These are phyloP conservation scores for Neurospora hispaniola DNA, from an alignment of 495 filamentous ascomycete genomes.

Conservation along the genomic window DNA sequence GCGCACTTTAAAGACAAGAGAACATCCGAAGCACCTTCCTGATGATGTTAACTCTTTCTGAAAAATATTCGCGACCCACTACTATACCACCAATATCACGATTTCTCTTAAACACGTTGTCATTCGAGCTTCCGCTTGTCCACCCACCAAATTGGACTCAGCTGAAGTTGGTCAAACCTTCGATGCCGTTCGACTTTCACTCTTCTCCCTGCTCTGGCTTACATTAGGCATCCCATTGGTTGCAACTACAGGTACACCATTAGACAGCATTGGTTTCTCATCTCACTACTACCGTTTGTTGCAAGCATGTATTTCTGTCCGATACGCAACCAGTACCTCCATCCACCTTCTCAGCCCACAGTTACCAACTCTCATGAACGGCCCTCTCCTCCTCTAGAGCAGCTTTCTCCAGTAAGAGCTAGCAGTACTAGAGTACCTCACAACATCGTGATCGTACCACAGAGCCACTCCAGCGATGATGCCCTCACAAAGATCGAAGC, in stretches of 20 bases:
- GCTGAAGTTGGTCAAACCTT: not conserved
- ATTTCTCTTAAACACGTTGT: not conserved
- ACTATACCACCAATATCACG: not conserved
- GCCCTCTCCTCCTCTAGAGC: not conserved
- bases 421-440: not conserved
- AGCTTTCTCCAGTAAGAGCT: not conserved
- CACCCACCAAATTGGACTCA: not conserved
- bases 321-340: not conserved
- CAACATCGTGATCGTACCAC: constrained; percentile 6
- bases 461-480: constrained; percentile 7
- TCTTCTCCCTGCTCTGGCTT: not conserved
- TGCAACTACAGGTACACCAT: too few species aligned
- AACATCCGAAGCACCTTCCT: not conserved
- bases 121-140: not conserved
- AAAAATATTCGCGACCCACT: not conserved
- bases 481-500: constrained; percentile 42
- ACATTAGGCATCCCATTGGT: too few species aligned
- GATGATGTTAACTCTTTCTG: not conserved
- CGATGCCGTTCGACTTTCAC: not conserved
- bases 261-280: too few species aligned
- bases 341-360: not conserved
- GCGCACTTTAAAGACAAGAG: not conserved
- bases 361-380: not conserved
- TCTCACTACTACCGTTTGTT: not conserved
- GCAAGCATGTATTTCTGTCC: not conserved